These are phyloP conservation scores for Physocladia obscura DNA, from an alignment of 192 early-diverging fungal species.

Conservation along the genomic window DNA sequence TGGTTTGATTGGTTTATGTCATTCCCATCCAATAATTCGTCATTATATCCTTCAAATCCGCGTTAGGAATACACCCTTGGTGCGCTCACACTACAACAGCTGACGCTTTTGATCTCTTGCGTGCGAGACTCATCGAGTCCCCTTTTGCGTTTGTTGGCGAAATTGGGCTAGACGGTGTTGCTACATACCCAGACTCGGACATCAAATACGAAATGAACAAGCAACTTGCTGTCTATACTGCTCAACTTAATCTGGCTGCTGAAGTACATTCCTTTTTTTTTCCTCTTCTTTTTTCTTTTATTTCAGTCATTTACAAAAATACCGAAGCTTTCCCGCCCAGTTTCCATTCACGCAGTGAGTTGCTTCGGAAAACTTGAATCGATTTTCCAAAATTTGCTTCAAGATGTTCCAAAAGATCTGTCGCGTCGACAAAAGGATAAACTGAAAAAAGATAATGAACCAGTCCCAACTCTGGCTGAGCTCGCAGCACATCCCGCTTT, in stretches of 20 bases:
- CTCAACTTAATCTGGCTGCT: constrained; percentile 72
- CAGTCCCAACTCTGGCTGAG: background rate
- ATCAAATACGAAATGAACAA: constrained; percentile 40
- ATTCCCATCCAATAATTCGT: background rate
- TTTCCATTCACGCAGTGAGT: constrained; percentile 16
- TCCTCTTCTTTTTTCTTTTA: too few relatives aligned
- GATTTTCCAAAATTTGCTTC: background rate
- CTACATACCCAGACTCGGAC: constrained; percentile 42
- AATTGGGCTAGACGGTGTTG: constrained; percentile 64
- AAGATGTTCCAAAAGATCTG: constrained; percentile 18
- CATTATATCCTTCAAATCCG: background rate
- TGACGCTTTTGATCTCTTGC: constrained; percentile 28
- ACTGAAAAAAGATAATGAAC: constrained; percentile 31
- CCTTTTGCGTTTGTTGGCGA: constrained; percentile 58
- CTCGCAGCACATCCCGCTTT: constrained; percentile 21
- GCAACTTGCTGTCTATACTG: constrained; percentile 58
- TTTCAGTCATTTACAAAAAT: constrained; percentile 29
- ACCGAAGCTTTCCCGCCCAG: constrained; percentile 8
- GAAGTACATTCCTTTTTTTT: constrained; percentile 76
- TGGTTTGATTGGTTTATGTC: background rate
- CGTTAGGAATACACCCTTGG: constrained; percentile 43
- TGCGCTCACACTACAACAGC: constrained; percentile 21
- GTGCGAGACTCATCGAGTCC: constrained; percentile 35
- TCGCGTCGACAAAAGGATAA: constrained; percentile 30
- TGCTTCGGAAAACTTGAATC: constrained; percentile 24